Evolutionary conservation across 2,329 filamentous ascomycete species (phyloP), one percentile per base, ranked within the genome.

Genomic region (Berkeleyomyces rouxiae): DNA sequence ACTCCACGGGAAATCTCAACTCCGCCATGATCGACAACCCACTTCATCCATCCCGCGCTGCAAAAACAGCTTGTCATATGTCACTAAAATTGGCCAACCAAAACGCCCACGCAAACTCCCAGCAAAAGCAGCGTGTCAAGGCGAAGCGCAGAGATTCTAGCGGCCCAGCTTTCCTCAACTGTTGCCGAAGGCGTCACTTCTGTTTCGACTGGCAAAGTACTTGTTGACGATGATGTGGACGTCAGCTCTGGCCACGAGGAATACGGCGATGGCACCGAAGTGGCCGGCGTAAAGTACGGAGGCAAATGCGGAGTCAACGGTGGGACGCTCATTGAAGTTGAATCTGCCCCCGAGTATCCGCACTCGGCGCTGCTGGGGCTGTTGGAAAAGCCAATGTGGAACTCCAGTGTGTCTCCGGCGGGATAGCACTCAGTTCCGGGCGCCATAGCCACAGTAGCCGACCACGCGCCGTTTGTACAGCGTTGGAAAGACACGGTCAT

Each of bases 401-500:
- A 72, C 49, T 76, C 72, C 46, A 73, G 69, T 2, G 72, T 74
- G 57, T 76, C 68, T 1, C 78, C 77, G 1, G 68, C 67, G 0
- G 78, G 78, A 13, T 67, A 66, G 66, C 78, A 81, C n/a, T 68
- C 68, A 1, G 78, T 80, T 4, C 78, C 77, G 4, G 69, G 68
- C 0, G 78, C 73, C 64, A 74, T 74, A 44, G 73, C 64, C 69
- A 79, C 72, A n/a, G 73, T 72, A 0, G 65, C 69, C 65, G 74
- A 78, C 79, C 78, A 81, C 9, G 64, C 68, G 1, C 78, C 78
- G 7, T 71, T 69, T 2, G 75, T 77, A 67, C 79, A 81, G 37
- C 78, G 74, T 69, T 81, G 79, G 71, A 76, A 81, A 42, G 71
- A 72, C 23, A 66, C 70, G 0, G 71, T 73, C 71, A 81, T 76